Conservation (phyloP, 2,329 filamentous ascomycete species). For the Aphanoascus verrucosus region DNA sequence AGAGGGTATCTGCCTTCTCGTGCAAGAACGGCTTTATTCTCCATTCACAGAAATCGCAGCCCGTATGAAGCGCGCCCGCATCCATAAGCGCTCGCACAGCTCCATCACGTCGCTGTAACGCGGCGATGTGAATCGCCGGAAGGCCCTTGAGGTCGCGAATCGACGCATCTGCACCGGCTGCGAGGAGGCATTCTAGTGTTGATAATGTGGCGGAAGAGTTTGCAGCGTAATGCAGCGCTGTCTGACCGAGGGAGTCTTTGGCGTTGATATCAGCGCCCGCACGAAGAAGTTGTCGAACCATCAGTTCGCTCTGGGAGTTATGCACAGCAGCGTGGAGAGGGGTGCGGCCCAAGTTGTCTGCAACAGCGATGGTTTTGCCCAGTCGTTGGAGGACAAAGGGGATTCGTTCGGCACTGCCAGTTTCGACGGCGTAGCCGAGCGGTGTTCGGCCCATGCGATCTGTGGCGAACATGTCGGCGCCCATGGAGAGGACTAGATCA, state of each 20-base stretch:
- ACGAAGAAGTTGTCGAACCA: constrained; percentile 2
- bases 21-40: not conserved
- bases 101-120: not conserved
- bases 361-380: not conserved
- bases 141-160: not conserved
- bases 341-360: constrained; percentile 3
- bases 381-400: constrained; percentile 5
- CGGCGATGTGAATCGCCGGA: constrained; percentile 6
- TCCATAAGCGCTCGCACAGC: not conserved
- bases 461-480: constrained; percentile 26
- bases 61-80: not conserved
- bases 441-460: constrained; percentile 32
- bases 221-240: constrained; percentile 6
- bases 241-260: constrained; percentile 4
- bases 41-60: not conserved
- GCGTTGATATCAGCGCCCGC: constrained; percentile 7
- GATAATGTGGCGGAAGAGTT: not conserved
- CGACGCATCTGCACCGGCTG: constrained; percentile 4
- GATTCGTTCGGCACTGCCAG: constrained; percentile 22
- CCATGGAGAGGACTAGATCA: constrained; percentile 17
- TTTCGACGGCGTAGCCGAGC: constrained; percentile 29
- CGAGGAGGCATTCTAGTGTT: not conserved
- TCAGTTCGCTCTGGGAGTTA: constrained; percentile 3
- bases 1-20: not conserved
- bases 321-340: constrained; percentile 7